These are phyloP conservation scores for Articulospora tetracladia DNA, from an alignment of 495 filamentous ascomycete genomes.

Conservation along the genomic window DNA sequence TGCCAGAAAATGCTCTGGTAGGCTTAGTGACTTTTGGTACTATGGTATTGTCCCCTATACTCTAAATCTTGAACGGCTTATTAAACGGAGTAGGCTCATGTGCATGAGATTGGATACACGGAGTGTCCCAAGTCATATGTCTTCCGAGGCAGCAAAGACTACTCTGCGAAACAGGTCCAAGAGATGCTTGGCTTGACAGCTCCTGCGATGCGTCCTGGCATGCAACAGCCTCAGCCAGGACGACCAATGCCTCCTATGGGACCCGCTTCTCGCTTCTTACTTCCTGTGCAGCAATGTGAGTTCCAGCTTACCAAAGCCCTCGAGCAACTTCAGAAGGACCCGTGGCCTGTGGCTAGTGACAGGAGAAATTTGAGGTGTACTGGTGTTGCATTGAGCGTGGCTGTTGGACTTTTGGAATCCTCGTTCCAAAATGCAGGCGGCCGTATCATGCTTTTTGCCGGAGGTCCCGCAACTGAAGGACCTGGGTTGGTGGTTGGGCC, in stretches of 20 bases:
- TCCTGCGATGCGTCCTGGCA: slow-evolving; percentile 67
- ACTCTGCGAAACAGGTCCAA: slow-evolving; percentile 92
- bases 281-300: slow-evolving; percentile 94
- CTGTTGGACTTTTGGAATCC: slow-evolving; percentile 86
- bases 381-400: slow-evolving; percentile 92
- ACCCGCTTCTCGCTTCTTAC: slow-evolving; percentile 82
- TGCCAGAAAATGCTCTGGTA: slow-evolving; percentile 91
- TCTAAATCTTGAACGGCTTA: not conserved
- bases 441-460: slow-evolving; percentile 95
- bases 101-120: slow-evolving; percentile 97
- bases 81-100: slow-evolving; percentile 63
- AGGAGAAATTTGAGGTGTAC: slow-evolving; percentile 90
- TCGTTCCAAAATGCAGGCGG: slow-evolving; percentile 94
- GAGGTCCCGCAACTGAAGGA: slow-evolving; percentile 92
- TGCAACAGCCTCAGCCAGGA: slow-evolving; percentile 69
- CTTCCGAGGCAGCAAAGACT: slow-evolving; percentile 97
- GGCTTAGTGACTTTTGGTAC: slow-evolving; percentile 95
- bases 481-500: slow-evolving; percentile 96
- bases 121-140: slow-evolving; percentile 99
- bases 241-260: slow-evolving; percentile 70
- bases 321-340: slow-evolving; percentile 95
- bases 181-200: slow-evolving; percentile 90
- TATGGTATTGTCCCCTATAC: slow-evolving; percentile 60
- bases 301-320: slow-evolving; percentile 97
- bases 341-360: slow-evolving; percentile 96